Percentiles rank a stretch among this genome's conserved stretches.
phyloP scores from a whole-genome alignment of 768 basidiomycete species.

The Paxillus ammoniavirescens region DNA sequence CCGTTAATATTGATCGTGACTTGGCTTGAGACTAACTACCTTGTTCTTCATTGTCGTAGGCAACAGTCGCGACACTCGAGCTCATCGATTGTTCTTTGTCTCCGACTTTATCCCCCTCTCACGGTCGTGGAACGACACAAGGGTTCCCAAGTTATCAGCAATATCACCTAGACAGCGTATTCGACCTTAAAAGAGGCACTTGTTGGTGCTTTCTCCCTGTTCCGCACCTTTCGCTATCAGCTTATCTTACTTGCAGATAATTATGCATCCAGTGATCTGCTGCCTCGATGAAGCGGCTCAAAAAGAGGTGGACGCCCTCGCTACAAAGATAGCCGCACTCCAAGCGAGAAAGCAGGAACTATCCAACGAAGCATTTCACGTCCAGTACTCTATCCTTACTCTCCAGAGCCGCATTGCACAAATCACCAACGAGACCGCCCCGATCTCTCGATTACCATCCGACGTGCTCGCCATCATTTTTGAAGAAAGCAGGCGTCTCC shows the following conservation, averaged over 20 bases:
- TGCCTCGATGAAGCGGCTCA: slow-evolving; percentile 22
- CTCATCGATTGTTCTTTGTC: neutral
- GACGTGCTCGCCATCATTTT: slow-evolving; percentile 35
- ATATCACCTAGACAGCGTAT: neutral
- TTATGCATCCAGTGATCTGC: slow-evolving; percentile 14
- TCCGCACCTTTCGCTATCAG: slow-evolving; percentile 7
- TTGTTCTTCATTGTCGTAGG: no score
- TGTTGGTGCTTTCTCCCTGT: slow-evolving; percentile 19
- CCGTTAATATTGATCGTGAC: no score
- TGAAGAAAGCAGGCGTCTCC: slow-evolving; percentile 29
- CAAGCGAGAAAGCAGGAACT: slow-evolving; percentile 22
- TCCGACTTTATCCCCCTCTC: neutral
- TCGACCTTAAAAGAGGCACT: slow-evolving; percentile 20
- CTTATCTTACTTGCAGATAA: slow-evolving; percentile 21
- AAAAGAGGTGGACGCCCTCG: slow-evolving; percentile 25
- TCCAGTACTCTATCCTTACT: slow-evolving; percentile 26
- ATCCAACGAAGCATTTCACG: slow-evolving; percentile 22
- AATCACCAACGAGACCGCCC: slow-evolving; percentile 30
- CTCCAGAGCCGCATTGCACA: slow-evolving; percentile 33
- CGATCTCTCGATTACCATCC: slow-evolving; percentile 29
- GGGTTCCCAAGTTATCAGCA: neutral
- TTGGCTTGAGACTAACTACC: no score
- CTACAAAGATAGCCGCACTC: slow-evolving; percentile 16
- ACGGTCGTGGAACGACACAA: neutral
- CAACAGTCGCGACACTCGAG: neutral